phyloP scores from a whole-genome alignment of 2,329 filamentous ascomycete genomes.

The Pyrenophora teres region DNA sequence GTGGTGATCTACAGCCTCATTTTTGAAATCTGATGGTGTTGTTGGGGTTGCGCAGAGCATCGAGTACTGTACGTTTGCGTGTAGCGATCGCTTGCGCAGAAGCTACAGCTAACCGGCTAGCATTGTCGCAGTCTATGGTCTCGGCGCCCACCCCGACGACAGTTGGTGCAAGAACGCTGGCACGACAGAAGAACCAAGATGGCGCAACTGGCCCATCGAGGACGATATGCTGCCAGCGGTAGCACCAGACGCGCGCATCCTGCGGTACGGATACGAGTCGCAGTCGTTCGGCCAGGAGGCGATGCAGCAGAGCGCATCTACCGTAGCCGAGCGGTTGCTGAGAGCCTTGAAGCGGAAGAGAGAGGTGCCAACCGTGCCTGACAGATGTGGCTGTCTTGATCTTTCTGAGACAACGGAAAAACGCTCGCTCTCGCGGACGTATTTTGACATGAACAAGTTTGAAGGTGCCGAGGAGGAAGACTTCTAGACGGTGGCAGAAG shows the following conservation, averaged over 20 bases:
- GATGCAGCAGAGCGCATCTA: too few relatives aligned
- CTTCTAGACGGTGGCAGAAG: slow-evolving; percentile 25
- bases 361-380: too few relatives aligned
- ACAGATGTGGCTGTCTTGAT: not conserved
- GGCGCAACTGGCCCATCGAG: slow-evolving; percentile 30
- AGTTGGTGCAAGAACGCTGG: slow-evolving; percentile 36
- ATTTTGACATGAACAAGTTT: slow-evolving; percentile 16
- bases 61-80: too few relatives aligned
- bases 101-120: too few relatives aligned
- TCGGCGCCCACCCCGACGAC: slow-evolving; percentile 36
- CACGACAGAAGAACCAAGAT: slow-evolving; percentile 17
- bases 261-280: slow-evolving; percentile 36
- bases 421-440: too few relatives aligned
- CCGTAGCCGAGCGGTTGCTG: too few relatives aligned
- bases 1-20: not conserved
- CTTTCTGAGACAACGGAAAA: too few relatives aligned
- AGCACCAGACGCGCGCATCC: slow-evolving; percentile 32
- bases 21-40: not conserved
- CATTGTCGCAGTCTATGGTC: slow-evolving; percentile 35
- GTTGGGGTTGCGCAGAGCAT: not conserved
- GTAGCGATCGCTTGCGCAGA: too few relatives aligned
- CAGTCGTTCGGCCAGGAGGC: slow-evolving; percentile 30
- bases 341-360: too few relatives aligned
- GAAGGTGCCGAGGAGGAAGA: slow-evolving; percentile 24
- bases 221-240: slow-evolving; percentile 28